These are phyloP conservation scores for Phytophthora agathidicida DNA, from an alignment of 352 stramenopile species.

Conservation along the genomic window DNA sequence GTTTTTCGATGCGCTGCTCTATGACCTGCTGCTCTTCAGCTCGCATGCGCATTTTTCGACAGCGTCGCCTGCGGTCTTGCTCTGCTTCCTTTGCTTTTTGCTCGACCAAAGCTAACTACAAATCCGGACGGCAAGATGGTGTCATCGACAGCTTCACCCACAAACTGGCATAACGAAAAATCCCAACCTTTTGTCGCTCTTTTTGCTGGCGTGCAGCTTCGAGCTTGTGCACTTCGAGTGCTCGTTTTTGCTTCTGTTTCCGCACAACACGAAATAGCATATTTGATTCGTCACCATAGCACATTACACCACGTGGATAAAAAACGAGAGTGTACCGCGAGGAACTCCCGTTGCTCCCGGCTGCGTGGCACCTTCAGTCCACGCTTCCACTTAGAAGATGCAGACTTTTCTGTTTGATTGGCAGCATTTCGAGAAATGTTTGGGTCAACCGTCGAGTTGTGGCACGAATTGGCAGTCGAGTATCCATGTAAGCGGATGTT, in stretches of 20 bases:
- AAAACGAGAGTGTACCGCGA: constrained; percentile 35
- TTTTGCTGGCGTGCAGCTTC: constrained; percentile 56
- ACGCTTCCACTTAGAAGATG: constrained; percentile 9
- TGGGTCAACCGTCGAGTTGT: not conserved
- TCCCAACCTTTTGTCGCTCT: constrained; percentile 50
- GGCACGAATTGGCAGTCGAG: not conserved
- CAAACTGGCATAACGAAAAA: not conserved
- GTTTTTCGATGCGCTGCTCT: constrained; percentile 40
- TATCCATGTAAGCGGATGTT: not conserved
- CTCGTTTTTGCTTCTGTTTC: constrained; percentile 54
- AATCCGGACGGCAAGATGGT: not conserved
- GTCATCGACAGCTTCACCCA: too few species aligned
- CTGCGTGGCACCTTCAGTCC: constrained; percentile 33
- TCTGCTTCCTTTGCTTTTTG: constrained; percentile 56
- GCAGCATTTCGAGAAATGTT: not conserved
- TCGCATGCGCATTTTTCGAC: constrained; percentile 56
- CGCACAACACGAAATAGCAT: not conserved
- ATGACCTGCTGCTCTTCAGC: constrained; percentile 45
- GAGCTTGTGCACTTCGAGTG: constrained; percentile 51
- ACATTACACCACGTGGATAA: not conserved
- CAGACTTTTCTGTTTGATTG: not conserved
- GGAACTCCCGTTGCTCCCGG: constrained; percentile 58
- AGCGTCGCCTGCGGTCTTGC: constrained; percentile 32
- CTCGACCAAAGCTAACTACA: constrained; percentile 43
- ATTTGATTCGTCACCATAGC: constrained; percentile 7